Base-by-base conservation (phyloP, 163 green algal species). In the Scenedesmus sp. region DNA sequence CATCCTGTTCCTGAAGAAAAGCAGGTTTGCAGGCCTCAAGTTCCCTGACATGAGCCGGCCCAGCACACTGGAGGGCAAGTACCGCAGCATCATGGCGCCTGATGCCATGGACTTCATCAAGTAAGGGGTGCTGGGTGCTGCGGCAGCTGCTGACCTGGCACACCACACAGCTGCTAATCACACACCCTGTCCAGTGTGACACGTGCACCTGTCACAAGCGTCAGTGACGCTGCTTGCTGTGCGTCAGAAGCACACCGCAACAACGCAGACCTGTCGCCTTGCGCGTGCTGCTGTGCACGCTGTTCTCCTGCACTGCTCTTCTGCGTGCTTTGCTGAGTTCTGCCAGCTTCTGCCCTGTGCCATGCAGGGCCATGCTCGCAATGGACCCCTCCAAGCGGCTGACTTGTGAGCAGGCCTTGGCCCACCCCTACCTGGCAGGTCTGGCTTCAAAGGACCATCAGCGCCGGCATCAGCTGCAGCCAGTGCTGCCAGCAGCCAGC, bases 11-110 rank as follows among this genome's bases (percentile, higher is more conserved):
- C 88, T 97, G 30, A 91, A 90, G 24, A 98, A 97, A 85, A 93
- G 92, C 35, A 93, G 96, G 49, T 98, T 97, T 89, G 94, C 93
- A 33, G 96, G 96, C 18, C 94, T 97, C 65, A 97, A 97, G 92
- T 97, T 98, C 88, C 94, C 95, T 3, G 95, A 97, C 92, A 97
- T 97, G 94, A 93, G 59, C 61, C 93, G 85, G 20, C 95, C 95
- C 24, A 92, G 94, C 44, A 95, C 94, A 18, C 83, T 98, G 37
- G 95, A 97, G 15, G 72, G 85, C 42, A 96, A 96, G 88, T 97
- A 95, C 81, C 61, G 53, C 20, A 81, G 84, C 65, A 96, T 94
- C n/a, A 80, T 97, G 30, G 53, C 91, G 13, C 26, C 88, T 33
- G 91, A 96, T 49, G 94, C 94, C 9, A 72, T 97, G 35, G 86